Percentiles rank a stretch among this genome's conserved stretches.
These are phyloP conservation scores for Myriosclerotinia duriaeana DNA, from an alignment of 2,329 filamentous ascomycete species.

Conservation along the genomic window DNA sequence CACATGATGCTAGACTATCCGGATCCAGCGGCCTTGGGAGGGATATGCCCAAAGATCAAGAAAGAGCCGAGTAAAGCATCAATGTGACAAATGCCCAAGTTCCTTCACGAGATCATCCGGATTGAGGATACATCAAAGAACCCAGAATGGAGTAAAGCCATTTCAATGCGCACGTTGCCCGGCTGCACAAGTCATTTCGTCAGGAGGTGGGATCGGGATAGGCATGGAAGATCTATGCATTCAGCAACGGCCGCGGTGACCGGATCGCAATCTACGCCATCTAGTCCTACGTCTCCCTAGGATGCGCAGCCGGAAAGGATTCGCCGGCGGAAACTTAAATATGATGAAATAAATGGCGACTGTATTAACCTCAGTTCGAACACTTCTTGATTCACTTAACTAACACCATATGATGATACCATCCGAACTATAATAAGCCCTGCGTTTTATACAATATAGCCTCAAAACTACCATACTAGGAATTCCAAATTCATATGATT, in stretches of 20 bases:
- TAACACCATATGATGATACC: no score
- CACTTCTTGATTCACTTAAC: no score
- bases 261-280: neutral
- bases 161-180: neutral
- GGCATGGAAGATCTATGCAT: neutral
- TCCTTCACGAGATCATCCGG: neutral
- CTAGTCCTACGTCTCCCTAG: neutral
- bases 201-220: neutral
- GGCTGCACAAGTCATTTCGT: neutral
- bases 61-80: slow-evolving; percentile 3
- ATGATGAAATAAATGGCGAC: no score
- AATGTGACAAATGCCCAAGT: neutral
- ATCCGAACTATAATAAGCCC: no score
- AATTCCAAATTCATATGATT: no score
- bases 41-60: neutral
- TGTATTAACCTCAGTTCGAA: no score
- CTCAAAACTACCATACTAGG: no score
- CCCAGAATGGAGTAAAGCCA: neutral
- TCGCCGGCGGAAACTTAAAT: no score
- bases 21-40: neutral
- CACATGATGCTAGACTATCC: slow-evolving; percentile 30
- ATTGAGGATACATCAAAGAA: neutral
- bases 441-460: no score
- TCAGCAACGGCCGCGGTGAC: neutral
- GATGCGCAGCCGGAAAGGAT: no score